phyloP scores from a whole-genome alignment of 1,284 basidiomycete genomes.

The Cutaneotrichosporon cutaneum region DNA sequence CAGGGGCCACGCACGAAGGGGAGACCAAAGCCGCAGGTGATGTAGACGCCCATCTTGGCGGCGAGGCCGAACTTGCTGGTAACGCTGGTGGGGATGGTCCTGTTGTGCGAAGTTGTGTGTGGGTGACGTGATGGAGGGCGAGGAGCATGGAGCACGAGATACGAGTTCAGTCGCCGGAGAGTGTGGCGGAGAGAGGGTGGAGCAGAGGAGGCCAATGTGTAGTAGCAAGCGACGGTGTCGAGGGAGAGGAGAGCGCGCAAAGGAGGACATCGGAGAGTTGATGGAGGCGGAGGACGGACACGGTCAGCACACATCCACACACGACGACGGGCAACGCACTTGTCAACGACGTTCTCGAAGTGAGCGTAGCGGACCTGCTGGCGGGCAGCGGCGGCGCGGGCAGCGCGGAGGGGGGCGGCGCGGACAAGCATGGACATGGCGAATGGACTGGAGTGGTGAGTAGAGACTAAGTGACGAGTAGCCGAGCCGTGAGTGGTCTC shows the following conservation, averaged over 20 bases:
- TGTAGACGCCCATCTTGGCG: conserved; percentile 40
- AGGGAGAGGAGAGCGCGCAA: background rate
- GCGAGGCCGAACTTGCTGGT: conserved; percentile 43
- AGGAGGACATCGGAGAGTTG: background rate
- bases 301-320: conserved; percentile 7
- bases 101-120: conserved; percentile 15
- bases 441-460: conserved; percentile 15
- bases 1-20: conserved; percentile 29
- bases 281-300: background rate
- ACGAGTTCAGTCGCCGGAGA: background rate
- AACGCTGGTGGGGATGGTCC: conserved; percentile 45
- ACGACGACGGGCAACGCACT: conserved; percentile 17
- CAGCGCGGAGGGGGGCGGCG: conserved; percentile 21
- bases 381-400: conserved; percentile 16
- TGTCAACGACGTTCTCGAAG: conserved; percentile 26
- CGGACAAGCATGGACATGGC: conserved; percentile 25
- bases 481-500: background rate
- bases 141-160: too few species aligned
- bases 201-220: background rate
- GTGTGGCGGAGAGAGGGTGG: background rate
- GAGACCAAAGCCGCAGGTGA: conserved; percentile 23
- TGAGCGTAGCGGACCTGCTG: conserved; percentile 22
- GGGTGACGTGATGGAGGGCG: background rate
- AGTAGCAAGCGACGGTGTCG: background rate
- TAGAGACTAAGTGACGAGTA: conserved; percentile 2